phyloP scores from a whole-genome alignment of 306 rosid species.

The Ceratonia siliqua region DNA sequence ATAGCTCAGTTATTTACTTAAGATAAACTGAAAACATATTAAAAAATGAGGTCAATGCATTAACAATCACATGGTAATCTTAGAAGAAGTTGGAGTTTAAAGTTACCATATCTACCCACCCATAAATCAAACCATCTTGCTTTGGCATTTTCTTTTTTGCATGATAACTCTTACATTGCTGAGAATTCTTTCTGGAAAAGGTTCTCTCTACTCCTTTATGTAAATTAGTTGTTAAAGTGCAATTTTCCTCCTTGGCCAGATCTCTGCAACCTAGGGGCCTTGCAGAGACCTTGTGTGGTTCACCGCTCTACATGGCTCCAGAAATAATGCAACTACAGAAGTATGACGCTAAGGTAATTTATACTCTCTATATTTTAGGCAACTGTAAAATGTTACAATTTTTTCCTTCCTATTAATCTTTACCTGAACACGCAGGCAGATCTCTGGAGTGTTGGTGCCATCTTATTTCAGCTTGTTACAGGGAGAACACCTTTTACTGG shows the following conservation, averaged over 20 bases:
- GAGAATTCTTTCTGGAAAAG: constrained; percentile 13
- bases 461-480: constrained; percentile 89
- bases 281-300: constrained; percentile 99
- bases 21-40: neutral
- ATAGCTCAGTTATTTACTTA: constrained; percentile 7
- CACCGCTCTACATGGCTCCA: constrained; percentile 99
- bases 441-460: constrained; percentile 99
- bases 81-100: constrained; percentile 7
- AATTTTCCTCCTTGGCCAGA: constrained; percentile 49
- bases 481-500: constrained; percentile 97
- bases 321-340: constrained; percentile 99
- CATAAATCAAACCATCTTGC: constrained; percentile 8
- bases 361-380: constrained; percentile 7
- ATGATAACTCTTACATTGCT: neutral
- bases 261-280: constrained; percentile 93
- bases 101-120: constrained; percentile 5
- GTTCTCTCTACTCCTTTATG: constrained; percentile 15
- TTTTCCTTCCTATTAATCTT: constrained; percentile 48
- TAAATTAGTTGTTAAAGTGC: constrained; percentile 25
- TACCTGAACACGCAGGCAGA: constrained; percentile 85
- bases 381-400: constrained; percentile 17
- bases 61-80: neutral
- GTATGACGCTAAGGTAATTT: constrained; percentile 95
- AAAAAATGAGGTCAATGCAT: constrained; percentile 4
- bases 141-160: constrained; percentile 12